These are phyloP conservation scores for Cornus controversa DNA, from an alignment of 148 eudicot species.

Conservation along the genomic window DNA sequence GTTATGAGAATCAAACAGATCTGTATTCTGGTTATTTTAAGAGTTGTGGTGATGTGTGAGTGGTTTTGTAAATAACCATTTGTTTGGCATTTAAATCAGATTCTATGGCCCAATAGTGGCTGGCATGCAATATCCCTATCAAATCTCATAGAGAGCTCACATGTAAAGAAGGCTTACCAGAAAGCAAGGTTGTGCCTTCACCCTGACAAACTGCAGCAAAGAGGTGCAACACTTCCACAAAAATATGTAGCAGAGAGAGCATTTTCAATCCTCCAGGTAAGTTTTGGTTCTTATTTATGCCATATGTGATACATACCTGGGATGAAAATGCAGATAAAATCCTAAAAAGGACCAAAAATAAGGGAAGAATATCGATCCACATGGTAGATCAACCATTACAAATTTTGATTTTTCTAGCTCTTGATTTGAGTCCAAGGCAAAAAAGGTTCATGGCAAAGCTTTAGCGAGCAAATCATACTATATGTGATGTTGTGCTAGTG, in stretches of 20 bases:
- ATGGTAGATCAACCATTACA: too few species aligned
- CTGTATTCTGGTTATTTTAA: neutral
- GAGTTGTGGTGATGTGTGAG: neutral
- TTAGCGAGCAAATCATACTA: too few species aligned
- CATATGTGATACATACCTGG: neutral
- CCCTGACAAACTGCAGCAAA: conserved; percentile 66
- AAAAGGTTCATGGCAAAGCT: neutral
- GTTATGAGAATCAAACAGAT: neutral
- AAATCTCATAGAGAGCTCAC: conserved; percentile 33
- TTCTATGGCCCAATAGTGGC: conserved; percentile 55
- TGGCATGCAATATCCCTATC: conserved; percentile 40
- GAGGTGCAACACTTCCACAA: conserved; percentile 44
- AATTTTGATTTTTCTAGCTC: too few species aligned
- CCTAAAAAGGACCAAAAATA: neutral
- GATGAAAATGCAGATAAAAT: neutral
- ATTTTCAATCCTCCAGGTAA: conserved; percentile 56
- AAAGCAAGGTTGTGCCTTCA: conserved; percentile 58
- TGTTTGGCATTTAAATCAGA: conserved; percentile 20
- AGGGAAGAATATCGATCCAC: too few species aligned
- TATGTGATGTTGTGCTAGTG: too few species aligned
- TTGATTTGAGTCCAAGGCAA: neutral
- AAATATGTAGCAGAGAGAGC: conserved; percentile 51
- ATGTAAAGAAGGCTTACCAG: conserved; percentile 59
- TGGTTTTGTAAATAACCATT: neutral
- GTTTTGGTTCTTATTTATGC: too few species aligned